phyloP scores from a whole-genome alignment of 1,284 basidiomycete species.

The Austroboletus niveus region DNA sequence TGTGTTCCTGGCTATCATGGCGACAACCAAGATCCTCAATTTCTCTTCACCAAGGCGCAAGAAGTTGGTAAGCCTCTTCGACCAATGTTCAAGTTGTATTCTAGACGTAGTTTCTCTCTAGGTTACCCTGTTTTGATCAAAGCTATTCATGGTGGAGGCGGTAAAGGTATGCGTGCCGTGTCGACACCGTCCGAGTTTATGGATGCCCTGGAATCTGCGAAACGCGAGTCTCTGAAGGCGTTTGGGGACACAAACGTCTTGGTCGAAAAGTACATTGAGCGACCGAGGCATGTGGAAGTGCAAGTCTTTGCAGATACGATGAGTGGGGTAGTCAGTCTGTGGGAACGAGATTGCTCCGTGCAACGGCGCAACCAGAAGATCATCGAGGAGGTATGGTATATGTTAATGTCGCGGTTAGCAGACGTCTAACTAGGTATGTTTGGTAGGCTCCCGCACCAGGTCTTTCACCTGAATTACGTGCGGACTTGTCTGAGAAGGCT shows the following conservation, averaged over 20 bases:
- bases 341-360: conserved; percentile 94
- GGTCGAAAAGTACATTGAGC: conserved; percentile 84
- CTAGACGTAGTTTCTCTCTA: conserved; percentile 19
- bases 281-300: conserved; percentile 85
- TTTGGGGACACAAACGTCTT: conserved; percentile 87
- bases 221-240: conserved; percentile 82
- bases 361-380: conserved; percentile 95
- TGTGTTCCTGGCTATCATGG: conserved; percentile 94
- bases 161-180: conserved; percentile 95
- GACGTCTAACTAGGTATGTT: neutral
- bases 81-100: neutral
- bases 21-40: conserved; percentile 63
- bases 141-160: conserved; percentile 94
- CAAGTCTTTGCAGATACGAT: conserved; percentile 84
- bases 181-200: conserved; percentile 61
- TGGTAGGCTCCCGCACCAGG: conserved; percentile 88
- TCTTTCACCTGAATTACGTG: conserved; percentile 70
- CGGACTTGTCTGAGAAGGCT: conserved; percentile 83
- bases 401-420: neutral
- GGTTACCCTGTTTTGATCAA: conserved; percentile 94
- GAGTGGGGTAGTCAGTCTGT: conserved; percentile 82
- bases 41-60: conserved; percentile 65
- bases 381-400: conserved; percentile 70
- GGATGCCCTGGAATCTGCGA: conserved; percentile 80
- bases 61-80: conserved; percentile 56